phyloP scores from a whole-genome alignment of 495 filamentous ascomycete genomes.

The Astrothelium subdiscretum region DNA sequence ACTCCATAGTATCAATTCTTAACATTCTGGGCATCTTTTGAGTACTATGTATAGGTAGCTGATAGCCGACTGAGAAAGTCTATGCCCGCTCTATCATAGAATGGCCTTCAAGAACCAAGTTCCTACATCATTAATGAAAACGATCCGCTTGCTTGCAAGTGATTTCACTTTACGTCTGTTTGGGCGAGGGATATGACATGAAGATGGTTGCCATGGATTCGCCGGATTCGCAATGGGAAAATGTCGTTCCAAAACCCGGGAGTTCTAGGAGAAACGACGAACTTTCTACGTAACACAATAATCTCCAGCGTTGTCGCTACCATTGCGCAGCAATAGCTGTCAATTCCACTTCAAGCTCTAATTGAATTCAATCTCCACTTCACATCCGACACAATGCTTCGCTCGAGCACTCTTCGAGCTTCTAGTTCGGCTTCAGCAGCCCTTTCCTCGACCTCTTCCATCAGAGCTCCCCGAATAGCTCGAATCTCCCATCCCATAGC shows the following conservation, averaged over 20 bases:
- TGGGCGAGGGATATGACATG: not conserved
- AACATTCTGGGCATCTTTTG: too few relatives aligned
- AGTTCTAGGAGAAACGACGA: not conserved
- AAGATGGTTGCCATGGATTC: not conserved
- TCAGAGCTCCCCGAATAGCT: not conserved
- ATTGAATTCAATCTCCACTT: not conserved
- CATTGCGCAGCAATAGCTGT: not conserved
- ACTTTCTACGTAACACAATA: not conserved
- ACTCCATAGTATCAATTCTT: too few relatives aligned
- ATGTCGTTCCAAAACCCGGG: not conserved
- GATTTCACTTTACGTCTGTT: not conserved
- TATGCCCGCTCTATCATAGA: too few relatives aligned
- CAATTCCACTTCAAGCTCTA: not conserved
- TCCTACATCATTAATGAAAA: too few relatives aligned
- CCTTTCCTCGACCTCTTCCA: not conserved
- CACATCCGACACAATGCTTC: not conserved
- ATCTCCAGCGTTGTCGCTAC: not conserved
- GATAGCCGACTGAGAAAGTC: too few relatives aligned
- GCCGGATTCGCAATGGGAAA: not conserved
- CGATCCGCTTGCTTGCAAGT: too few relatives aligned
- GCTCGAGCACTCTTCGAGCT: not conserved
- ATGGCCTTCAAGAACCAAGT: too few relatives aligned
- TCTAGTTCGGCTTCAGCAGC: not conserved
- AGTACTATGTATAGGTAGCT: too few relatives aligned
- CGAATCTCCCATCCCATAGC: not conserved